Evolutionary conservation across 208 protist genomes (phyloP), one percentile per base, ranked within the genome.

Genomic region (Leishmania braziliensis): DNA sequence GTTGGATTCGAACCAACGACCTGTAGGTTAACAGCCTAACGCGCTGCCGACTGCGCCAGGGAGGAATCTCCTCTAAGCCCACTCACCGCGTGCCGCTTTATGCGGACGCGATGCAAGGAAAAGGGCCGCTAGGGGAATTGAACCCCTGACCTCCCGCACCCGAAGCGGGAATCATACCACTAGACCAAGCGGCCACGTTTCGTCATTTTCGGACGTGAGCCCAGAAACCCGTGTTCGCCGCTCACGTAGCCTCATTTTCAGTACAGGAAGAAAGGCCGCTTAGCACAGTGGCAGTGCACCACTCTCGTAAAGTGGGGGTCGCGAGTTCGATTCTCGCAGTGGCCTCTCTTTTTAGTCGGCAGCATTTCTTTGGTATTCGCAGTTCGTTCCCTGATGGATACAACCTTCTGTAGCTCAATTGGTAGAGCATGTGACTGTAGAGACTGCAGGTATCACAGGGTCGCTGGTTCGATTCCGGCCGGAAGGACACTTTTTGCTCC

Each of bases 241-340:
- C 20, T 26, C 8, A 26, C 0, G 56, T 6, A 6, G 14, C 9
- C n/a, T 29, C 9, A 29, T 26, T 68, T 29, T 39, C 63, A 68
- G 6, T 20, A 4, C 20, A 39, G 26, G 3, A 0, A 68, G 0
- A 68, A 26, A 46, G 94, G 94, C 94, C 88, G 94, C 94, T 98
- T 98, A 97, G 95, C 93, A 96, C 93, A 98, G 93, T 98, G 94
- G 94, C 90, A 98, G 93, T 95, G 92, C 92, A 96, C 91, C 91
- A 94, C 92, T 97, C 92, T 96, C 94, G 94, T 97, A 97, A 97
- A 97, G 92, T 94, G 93, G 93, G 93, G 96, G 95, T 97, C 95
- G 92, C 82, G 26, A 54, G 43, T 46, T 46, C 43, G 43, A 46
- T 46, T 46, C 43, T 46, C 43, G 43, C 43, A 46, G 43, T 46